A percentile compares a stretch with the other conserved stretches of the same genome.
phyloP scores from a whole-genome alignment of 2,329 filamentous ascomycete genomes.

The Stagonosporopsis vannaccii region DNA sequence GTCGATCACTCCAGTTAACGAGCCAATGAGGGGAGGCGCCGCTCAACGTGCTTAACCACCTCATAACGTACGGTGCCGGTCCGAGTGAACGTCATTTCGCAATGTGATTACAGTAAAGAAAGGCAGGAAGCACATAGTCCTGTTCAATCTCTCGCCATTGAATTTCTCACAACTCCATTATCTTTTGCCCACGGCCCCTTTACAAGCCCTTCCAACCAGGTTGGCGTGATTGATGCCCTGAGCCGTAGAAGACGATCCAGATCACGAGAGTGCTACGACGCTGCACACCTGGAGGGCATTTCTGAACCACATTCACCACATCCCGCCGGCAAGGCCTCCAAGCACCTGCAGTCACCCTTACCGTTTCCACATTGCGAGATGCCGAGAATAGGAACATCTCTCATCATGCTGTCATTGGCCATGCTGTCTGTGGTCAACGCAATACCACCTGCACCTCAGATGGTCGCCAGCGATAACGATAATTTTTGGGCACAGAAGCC shows the following conservation, averaged over 20 bases:
- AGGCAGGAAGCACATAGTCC: neutral
- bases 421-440: neutral
- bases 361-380: neutral
- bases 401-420: neutral
- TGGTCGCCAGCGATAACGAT: neutral
- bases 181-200: neutral
- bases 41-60: conserved; percentile 18
- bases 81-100: neutral
- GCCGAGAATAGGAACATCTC: neutral
- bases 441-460: neutral
- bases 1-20: conserved; percentile 6
- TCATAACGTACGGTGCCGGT: conserved; percentile 7
- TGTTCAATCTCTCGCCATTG: neutral
- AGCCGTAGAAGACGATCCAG: neutral
- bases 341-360: neutral
- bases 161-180: neutral
- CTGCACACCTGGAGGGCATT: neutral
- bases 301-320: too few species aligned
- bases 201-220: neutral
- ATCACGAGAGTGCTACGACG: neutral
- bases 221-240: neutral
- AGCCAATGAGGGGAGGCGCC: conserved; percentile 4
- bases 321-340: neutral
- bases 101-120: neutral
- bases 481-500: conserved; percentile 14